A percentile compares a stretch with the other conserved stretches of the same genome.
Conservation (phyloP, 495 filamentous ascomycete genomes). For the Penicillium cosmopolitanum region DNA sequence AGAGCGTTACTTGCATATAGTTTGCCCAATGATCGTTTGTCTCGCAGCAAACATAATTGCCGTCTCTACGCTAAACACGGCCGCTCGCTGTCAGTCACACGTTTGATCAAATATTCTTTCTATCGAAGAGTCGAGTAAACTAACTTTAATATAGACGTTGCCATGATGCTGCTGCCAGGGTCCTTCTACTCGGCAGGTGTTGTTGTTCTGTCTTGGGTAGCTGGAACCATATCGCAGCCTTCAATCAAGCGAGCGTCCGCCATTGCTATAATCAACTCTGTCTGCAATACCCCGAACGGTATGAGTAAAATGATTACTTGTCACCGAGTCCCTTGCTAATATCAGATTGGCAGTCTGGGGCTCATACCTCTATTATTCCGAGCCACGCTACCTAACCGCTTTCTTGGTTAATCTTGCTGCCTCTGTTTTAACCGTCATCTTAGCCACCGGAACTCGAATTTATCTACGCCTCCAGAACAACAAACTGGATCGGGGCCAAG, state of each 20-base stretch:
- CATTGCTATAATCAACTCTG: conserved; percentile 20
- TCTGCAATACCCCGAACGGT: conserved; percentile 23
- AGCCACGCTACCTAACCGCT: conserved; percentile 18
- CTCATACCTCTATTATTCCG: conserved; percentile 17
- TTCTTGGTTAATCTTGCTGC: conserved; percentile 18
- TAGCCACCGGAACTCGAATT: conserved; percentile 12
- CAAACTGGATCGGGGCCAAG: conserved; percentile 28
- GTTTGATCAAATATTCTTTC: neutral
- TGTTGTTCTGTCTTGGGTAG: conserved; percentile 19
- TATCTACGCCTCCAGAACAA: conserved; percentile 25
- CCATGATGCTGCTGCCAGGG: conserved; percentile 22
- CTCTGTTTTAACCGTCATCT: conserved; percentile 13
- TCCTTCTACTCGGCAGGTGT: conserved; percentile 18
- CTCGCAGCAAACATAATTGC: conserved; percentile 21
- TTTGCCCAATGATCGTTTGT: conserved; percentile 12
- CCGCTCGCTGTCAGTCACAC: conserved; percentile 17
- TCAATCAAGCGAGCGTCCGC: conserved; percentile 19
- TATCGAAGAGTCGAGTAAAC: neutral
- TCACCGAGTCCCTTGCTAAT: neutral
- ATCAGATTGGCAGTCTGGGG: conserved; percentile 13
- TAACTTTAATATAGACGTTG: conserved; percentile 14
- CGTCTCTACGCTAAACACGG: conserved; percentile 17
- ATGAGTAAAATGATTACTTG: neutral
- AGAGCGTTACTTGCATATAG: conserved; percentile 20
- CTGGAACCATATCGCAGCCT: conserved; percentile 16